Evolutionary conservation across 805 yeast genomes (phyloP), one percentile per base, ranked within the genome.

Genomic region (Teunomyces panamensis): DNA sequence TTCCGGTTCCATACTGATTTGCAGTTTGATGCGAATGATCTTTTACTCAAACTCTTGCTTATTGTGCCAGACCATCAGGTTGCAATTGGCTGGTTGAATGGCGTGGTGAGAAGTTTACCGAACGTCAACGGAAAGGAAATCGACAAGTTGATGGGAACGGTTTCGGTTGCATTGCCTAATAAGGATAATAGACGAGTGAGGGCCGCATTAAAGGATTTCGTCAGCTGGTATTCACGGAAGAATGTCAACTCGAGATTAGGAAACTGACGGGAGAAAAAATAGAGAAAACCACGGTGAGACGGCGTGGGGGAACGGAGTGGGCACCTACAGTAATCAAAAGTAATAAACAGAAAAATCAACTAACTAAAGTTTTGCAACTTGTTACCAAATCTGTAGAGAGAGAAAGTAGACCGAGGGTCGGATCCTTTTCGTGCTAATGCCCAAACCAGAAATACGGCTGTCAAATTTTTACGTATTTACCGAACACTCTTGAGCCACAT

Each of bases 181-280:
- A 84, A 80, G 57, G 91, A 89, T 64, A 83, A 75, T 63, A 79
- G 92, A 62, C 79, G 88, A 53, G 81, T 89, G 24, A 79, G 96
- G 57, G 72, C 81, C 3, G 77, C 87, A 39, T 70, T 91, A 46
- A 80, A 83, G 57, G 92, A 86, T 60, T 92, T 91, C 61, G 81
- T 88, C 34, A 81, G 77, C 46, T 87, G 96, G 94, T 90, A 89
- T 66, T 69, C 84, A 29, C 74, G 96, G 56, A 85, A 89, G 62
- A 86, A 88, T 56, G 78, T 88, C 17, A 75, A 52, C 8, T 66
- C 66, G 28, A 56, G 72, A 49, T 47, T 60, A 9, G 65, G 62
- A 8, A 37, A 37, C 41, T 37, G 24, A 20, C 24, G 24, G 24
- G 6, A 20, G 24, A 20, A 32, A 36, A 37, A 20, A 35, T 35